A percentile compares a stretch with the other conserved stretches of the same genome.
phyloP scores from a whole-genome alignment of 1,139 yeast species.

The Kodamaea suecica region DNA sequence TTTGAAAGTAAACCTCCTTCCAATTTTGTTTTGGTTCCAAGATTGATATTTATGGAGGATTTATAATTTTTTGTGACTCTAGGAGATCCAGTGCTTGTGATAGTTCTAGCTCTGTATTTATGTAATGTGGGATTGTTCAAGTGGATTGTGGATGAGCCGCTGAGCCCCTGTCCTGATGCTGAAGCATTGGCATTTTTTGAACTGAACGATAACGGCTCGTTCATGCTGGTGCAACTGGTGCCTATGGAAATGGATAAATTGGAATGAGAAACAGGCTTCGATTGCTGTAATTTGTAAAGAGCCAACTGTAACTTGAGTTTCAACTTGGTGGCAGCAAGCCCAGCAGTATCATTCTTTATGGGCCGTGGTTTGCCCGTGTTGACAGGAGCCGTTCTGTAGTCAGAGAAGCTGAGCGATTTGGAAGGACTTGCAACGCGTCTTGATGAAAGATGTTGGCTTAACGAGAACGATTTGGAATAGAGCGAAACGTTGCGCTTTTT shows the following conservation, averaged over 20 bases:
- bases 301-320: slow-evolving; percentile 76
- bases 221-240: slow-evolving; percentile 3
- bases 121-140: too few species aligned
- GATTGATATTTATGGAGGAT: slow-evolving; percentile 21
- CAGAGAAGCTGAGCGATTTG: slow-evolving; percentile 26
- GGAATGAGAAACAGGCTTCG: slow-evolving; percentile 2
- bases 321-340: slow-evolving; percentile 56
- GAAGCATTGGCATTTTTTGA: too few species aligned
- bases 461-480: slow-evolving; percentile 1
- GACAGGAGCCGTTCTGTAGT: slow-evolving; percentile 20
- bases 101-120: too few species aligned
- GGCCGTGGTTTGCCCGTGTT: slow-evolving; percentile 1
- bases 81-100: too few species aligned
- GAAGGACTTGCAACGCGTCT: not conserved
- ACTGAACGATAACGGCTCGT: slow-evolving; percentile 5
- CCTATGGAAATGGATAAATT: slow-evolving; percentile 5
- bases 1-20: slow-evolving; percentile 1
- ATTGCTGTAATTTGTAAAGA: slow-evolving; percentile 57
- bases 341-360: slow-evolving; percentile 15
- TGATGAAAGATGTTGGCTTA: not conserved
- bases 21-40: slow-evolving; percentile 13
- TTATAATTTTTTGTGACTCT: not conserved
- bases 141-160: not conserved
- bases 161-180: not conserved
- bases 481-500: slow-evolving; percentile 4